Base-by-base conservation (phyloP, 179 eudicot species). In the Vitellaria paradoxa region DNA sequence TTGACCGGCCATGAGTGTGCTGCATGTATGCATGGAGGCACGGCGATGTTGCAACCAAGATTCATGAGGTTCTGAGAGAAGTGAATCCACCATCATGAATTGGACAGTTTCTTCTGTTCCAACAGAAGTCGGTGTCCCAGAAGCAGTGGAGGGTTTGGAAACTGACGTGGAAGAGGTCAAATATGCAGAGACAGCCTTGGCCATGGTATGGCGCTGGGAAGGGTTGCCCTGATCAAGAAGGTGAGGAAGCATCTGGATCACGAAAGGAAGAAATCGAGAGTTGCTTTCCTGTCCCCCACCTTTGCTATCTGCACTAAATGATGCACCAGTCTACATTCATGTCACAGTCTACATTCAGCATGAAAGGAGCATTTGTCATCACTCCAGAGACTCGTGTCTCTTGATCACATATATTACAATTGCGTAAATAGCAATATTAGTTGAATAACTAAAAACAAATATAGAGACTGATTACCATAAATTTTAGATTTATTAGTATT, bases 221-320 rank as follows among this genome's bases (percentile, higher is more conserved):
- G 89, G 59, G 80, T 92, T 89, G 42, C 86, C 87, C 77, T 93
- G 97, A 81, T 96, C 97, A 9, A 96, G 84, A 37, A 91, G 84
- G 84, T 96, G 91, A 40, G 92, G 84, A 74, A 94, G 95, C 98
- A 96, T 96, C 80, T 96, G 99, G 68, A 93, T 86, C 99, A 96
- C 93, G 82, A 89, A 91, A 6, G 98, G 96, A 15, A 96, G 86
- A 70, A 96, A 96, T 18, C 90, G 87, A 37, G 99, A 84, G 88
- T 96, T 96, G 85, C 99, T 96, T 82, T 96, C 99, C 76, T 93
- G 93, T 18, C 98, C 99, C 65, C 99, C 99, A 68, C 99, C 99
- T 84, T 91, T 91, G 76, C 98, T 0, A 78, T 96, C 99, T 0
- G 87, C 78, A 81, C 90, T 90, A 80, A 96, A 96, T 6, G 94